Conservation (phyloP, 495 filamentous ascomycete genomes). For the Xylaria bambusicola region DNA sequence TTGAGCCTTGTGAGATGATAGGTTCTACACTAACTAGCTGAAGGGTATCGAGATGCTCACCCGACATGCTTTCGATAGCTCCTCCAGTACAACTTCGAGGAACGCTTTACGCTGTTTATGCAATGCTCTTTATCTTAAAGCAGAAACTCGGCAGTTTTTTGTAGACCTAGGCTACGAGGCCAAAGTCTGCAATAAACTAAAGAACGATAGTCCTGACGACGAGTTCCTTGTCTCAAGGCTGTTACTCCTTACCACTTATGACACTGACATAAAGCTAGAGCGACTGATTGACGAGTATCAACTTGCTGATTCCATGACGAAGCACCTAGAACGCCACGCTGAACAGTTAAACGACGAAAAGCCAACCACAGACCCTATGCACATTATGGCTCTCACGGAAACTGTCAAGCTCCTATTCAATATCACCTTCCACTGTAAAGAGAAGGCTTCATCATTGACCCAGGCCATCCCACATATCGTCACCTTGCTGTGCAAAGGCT, state of each 20-base stretch:
- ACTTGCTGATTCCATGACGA: slow-evolving; percentile 65
- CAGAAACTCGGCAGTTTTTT: slow-evolving; percentile 73
- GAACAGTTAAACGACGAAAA: slow-evolving; percentile 26
- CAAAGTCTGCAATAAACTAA: slow-evolving; percentile 70
- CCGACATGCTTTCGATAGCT: slow-evolving; percentile 69
- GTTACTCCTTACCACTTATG: slow-evolving; percentile 84
- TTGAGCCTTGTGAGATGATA: neutral
- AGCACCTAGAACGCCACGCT: slow-evolving; percentile 72
- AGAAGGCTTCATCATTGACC: slow-evolving; percentile 61
- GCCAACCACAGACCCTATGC: slow-evolving; percentile 58
- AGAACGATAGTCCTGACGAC: slow-evolving; percentile 77
- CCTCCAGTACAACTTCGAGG: slow-evolving; percentile 60
- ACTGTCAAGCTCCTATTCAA: slow-evolving; percentile 90
- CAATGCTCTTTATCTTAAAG: slow-evolving; percentile 77
- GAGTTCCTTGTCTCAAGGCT: slow-evolving; percentile 86
- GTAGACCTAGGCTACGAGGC: slow-evolving; percentile 74
- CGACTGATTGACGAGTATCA: slow-evolving; percentile 68
- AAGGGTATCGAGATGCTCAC: slow-evolving; percentile 76
- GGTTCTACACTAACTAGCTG: slow-evolving; percentile 14
- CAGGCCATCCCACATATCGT: slow-evolving; percentile 70
- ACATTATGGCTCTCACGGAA: slow-evolving; percentile 78
- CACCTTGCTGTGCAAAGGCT: slow-evolving; percentile 60
- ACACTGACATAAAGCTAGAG: slow-evolving; percentile 68
- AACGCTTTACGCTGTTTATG: slow-evolving; percentile 85
- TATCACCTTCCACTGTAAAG: slow-evolving; percentile 69